phyloP scores from a whole-genome alignment of 352 stramenopile species.

The Pythium monospermum region DNA sequence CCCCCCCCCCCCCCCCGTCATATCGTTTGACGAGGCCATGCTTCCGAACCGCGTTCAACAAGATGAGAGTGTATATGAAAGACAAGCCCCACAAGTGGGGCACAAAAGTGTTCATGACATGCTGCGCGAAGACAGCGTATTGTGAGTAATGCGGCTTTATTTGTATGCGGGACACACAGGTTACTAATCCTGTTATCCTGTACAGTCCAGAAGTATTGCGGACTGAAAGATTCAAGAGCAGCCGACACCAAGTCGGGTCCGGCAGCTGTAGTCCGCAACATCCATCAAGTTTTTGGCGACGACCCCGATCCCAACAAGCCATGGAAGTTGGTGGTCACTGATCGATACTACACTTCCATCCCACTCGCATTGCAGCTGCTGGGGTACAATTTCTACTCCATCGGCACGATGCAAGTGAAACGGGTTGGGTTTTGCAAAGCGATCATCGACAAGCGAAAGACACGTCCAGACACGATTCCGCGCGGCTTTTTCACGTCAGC shows the following conservation, averaged over 20 bases:
- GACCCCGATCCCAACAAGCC: not conserved
- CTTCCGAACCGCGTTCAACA: not conserved
- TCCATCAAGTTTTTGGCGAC: not conserved
- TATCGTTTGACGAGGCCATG: conserved; percentile 7
- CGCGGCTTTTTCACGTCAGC: not conserved
- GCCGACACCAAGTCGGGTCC: not conserved
- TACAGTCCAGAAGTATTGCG: conserved; percentile 5
- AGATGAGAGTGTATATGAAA: conserved; percentile 3
- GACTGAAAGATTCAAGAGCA: not conserved
- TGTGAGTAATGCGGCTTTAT: not conserved
- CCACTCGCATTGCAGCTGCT: not conserved
- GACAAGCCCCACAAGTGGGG: conserved; percentile 16
- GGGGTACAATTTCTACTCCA: not conserved
- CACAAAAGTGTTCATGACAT: conserved; percentile 9
- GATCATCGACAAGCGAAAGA: not conserved
- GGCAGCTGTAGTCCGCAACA: not conserved
- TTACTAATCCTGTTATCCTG: not conserved
- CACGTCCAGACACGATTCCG: not conserved
- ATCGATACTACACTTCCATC: not conserved
- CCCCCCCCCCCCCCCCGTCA: no score
- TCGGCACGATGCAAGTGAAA: not conserved
- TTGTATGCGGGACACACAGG: not conserved
- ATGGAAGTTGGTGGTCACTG: not conserved
- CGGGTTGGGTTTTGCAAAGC: not conserved
- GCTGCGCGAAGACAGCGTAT: not conserved